A percentile compares a stretch with the other conserved stretches of the same genome.
These are phyloP conservation scores for Pseudocercospora pini-densiflorae DNA, from an alignment of 2,329 filamentous ascomycete genomes.

Conservation along the genomic window DNA sequence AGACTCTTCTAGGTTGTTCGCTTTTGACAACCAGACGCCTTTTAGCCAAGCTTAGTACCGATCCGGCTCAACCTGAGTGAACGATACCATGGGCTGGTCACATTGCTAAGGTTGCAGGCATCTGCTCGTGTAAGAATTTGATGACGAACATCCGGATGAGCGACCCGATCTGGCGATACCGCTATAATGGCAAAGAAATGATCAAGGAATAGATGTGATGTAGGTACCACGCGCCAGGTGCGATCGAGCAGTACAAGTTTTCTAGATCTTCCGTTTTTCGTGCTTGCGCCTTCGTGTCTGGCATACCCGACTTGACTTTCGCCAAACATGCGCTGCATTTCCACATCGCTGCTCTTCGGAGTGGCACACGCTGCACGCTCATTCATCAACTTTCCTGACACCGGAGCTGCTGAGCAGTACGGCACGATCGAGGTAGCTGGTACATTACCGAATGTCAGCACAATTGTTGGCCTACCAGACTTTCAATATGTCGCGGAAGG, in stretches of 20 bases:
- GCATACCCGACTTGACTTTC: background rate
- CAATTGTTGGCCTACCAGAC: slow-evolving; percentile 24
- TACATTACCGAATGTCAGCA: slow-evolving; percentile 19
- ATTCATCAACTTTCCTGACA: slow-evolving; percentile 25
- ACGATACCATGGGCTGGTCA: background rate
- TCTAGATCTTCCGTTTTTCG: background rate
- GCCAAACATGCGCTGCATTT: slow-evolving; percentile 12
- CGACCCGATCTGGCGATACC: background rate
- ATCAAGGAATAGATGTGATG: background rate
- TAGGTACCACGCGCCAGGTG: background rate
- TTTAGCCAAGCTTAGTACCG: background rate
- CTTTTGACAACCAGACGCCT: background rate
- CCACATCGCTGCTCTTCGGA: slow-evolving; percentile 17
- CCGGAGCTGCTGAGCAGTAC: slow-evolving; percentile 23
- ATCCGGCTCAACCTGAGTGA: background rate
- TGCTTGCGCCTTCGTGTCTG: background rate
- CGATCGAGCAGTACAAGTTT: background rate
- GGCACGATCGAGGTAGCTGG: slow-evolving; percentile 20
- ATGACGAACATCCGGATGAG: background rate
- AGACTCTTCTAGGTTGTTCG: background rate
- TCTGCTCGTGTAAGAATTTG: background rate
- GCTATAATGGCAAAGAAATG: background rate
- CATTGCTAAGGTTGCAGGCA: background rate
- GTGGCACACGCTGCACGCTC: slow-evolving; percentile 22
- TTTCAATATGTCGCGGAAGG: slow-evolving; percentile 25